Base-by-base conservation (phyloP, 352 stramenopile genomes). In the Globisporangium iwayamae region DNA sequence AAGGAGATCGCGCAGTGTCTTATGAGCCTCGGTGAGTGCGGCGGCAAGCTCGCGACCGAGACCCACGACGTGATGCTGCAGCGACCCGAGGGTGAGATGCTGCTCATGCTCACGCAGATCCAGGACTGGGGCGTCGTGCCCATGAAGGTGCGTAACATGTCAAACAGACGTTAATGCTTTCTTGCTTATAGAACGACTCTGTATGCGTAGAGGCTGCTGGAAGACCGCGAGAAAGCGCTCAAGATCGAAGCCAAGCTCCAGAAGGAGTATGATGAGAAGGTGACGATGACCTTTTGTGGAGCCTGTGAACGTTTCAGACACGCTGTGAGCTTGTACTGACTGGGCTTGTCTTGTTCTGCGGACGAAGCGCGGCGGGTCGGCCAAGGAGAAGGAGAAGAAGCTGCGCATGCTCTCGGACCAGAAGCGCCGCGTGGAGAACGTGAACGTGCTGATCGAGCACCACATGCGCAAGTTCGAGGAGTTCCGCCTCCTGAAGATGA, bases 91-190 rank as follows among this genome's bases (percentile, higher is more conserved):
- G 67, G 69, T 5, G 79, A 91, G 60, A 84, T 93, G 25, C 68
- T 95, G 34, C 81, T 88, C 20, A 72, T 76, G 46, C 71, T 92
- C 7, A 73, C 84, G 8, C 81, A 93, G 52, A 87, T 95, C 22
- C 84, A 95, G 63, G 84, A 95, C 68, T 93, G 83, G 83, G 84
- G 79, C 22, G 73, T 95, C 38, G 76, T 90, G 1, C 84, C 86
- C 25, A 90, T 95, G 72, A 91, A 91, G 75, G 83, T 92, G 39
- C 11, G 39, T 25, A 25, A 25, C 22, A 25, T 25, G 22, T 25
- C 22, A 25, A 25, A 25, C 22, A 25, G 1, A 25, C 22, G 22
- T 25, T 25, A 25, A 25, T 25, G 1, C 22, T 25, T 25, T 1
- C 22, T 25, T 25, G 32, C 32, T 36, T 36, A 36, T 8, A 8